These are phyloP conservation scores for Moesziomyces parantarcticus DNA, from an alignment of 1,284 basidiomycete genomes.

Conservation along the genomic window DNA sequence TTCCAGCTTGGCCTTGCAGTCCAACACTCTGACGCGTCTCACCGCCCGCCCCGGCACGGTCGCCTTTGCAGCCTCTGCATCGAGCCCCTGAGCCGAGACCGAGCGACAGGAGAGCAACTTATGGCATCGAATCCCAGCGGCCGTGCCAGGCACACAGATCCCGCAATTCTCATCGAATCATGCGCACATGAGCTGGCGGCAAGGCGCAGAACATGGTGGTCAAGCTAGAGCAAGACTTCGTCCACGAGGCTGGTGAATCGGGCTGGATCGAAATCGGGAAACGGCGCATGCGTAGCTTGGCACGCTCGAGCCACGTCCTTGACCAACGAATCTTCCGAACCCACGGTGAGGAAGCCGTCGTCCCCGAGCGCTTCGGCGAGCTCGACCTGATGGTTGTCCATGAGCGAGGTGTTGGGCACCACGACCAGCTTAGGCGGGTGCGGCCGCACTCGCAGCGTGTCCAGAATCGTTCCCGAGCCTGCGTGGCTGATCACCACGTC, in stretches of 20 bases:
- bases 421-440: conserved; percentile 78
- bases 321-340: conserved; percentile 26
- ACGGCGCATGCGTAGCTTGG: conserved; percentile 1
- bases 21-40: conserved; percentile 20
- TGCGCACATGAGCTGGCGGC: no score
- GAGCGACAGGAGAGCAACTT: background rate
- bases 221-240: conserved; percentile 19
- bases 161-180: no score
- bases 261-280: conserved; percentile 43
- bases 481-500: conserved; percentile 91
- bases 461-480: conserved; percentile 92
- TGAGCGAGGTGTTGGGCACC: conserved; percentile 85
- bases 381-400: conserved; percentile 94
- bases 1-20: conserved; percentile 5
- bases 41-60: background rate
- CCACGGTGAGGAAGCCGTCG: conserved; percentile 24
- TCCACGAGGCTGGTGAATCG: conserved; percentile 38
- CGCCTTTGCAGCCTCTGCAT: conserved; percentile 6
- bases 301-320: conserved; percentile 23
- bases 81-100: conserved; percentile 14
- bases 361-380: conserved; percentile 77
- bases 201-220: background rate
- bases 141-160: no score
- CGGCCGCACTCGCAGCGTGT: conserved; percentile 76
- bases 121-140: background rate